Percentiles rank a stretch among this genome's conserved stretches.
phyloP scores from a whole-genome alignment of 225 moss, liverwort and hornwort genomes.

The Anthoceros angustus region DNA sequence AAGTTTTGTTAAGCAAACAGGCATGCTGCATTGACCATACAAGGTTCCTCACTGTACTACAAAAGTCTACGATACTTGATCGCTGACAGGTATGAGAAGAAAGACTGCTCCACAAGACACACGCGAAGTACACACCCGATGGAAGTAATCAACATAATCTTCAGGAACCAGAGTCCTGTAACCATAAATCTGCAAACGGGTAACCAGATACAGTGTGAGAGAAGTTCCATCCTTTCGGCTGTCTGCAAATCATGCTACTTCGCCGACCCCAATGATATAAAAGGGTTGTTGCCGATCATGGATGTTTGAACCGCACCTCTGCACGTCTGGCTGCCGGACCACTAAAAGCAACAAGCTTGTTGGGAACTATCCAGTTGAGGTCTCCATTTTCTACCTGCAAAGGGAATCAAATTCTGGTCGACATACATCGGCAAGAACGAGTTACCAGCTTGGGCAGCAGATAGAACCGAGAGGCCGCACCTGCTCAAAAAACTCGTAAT shows the following conservation, averaged over 20 bases:
- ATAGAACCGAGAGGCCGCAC: constrained; percentile 12
- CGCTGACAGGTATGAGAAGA: too few relatives aligned
- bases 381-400: constrained; percentile 92
- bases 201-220: constrained; percentile 5
- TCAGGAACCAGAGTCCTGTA: constrained; percentile 83
- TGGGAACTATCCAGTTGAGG: constrained; percentile 95
- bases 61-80: too few relatives aligned
- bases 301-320: constrained; percentile 40
- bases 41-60: too few relatives aligned
- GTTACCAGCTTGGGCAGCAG: background rate
- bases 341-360: constrained; percentile 92
- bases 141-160: constrained; percentile 95
- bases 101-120: background rate
- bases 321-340: constrained; percentile 85
- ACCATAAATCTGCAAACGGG: constrained; percentile 74
- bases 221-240: background rate
- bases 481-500: constrained; percentile 98
- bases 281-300: background rate
- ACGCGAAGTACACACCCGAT: constrained; percentile 47
- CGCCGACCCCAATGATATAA: background rate
- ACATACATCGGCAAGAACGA: background rate
- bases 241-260: background rate
- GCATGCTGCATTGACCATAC: background rate
- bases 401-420: background rate
- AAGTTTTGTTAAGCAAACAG: background rate